Base-by-base conservation (phyloP, 371 early-diverging fungal genomes). In the Dichotomocladium elegans region DNA sequence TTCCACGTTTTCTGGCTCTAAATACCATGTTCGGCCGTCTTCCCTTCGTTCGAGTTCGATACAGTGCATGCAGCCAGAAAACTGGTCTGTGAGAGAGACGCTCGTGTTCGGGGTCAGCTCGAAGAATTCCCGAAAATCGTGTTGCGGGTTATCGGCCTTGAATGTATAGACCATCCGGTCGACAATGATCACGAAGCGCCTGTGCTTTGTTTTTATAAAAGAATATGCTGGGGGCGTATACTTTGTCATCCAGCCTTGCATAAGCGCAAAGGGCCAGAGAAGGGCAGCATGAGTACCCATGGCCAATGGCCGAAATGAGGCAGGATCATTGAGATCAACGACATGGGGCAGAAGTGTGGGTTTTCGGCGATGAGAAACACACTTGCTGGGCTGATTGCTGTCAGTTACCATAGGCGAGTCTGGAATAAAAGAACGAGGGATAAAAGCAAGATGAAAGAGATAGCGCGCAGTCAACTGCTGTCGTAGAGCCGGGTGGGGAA, bases 81-180 rank as follows among this genome's bases (percentile, higher is more conserved):
- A 55, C n/a, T 59, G 62, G 47, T 72, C 69, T 14, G 73, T 68
- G 8, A 66, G 64, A 50, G 62, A 68, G 12, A 62, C 66, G 35
- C 64, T 52, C 4, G 73, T 68, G n/a, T 60, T 28, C 6, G 49
- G 47, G 15, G 58, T 63, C 19, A 72, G 25, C 35, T 66, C 66
- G 24, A 68, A 53, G 35, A 68, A 72, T 26, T 68, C 66, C 2
- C 69, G 60, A 24, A 61, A 72, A 26, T 42, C 30, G 2, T 31
- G n/a, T 6, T 49, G 53, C 4, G 64, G 62, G n/a, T 55, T 41
- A 24, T 68, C 69, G 3, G 53, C 49, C 41, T 72, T 72, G 49
- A 68, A 72, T 6, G 60, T 47, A 51, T 68, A 72, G 9, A 72
- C 27, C 30, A 66, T 45, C 9, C 69, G 61, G 47, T 72, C 73